These are phyloP conservation scores for Leccinum aurantiacum DNA, from an alignment of 768 basidiomycete genomes.

Conservation along the genomic window DNA sequence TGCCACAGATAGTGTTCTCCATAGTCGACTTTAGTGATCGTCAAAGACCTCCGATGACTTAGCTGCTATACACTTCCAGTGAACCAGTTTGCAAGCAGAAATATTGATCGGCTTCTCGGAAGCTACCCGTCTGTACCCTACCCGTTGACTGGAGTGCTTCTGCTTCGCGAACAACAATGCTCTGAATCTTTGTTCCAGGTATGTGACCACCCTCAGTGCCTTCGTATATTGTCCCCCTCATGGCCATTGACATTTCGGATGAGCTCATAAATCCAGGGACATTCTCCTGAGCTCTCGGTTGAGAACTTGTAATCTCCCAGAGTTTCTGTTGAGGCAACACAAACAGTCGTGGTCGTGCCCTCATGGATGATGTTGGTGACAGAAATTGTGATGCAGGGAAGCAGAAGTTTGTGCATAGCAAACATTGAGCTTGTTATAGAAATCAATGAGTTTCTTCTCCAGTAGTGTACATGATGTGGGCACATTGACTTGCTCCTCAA, in stretches of 20 bases:
- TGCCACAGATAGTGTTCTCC: neutral
- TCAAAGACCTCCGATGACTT: slow-evolving; percentile 6
- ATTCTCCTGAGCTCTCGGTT: neutral
- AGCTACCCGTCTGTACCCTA: slow-evolving; percentile 19
- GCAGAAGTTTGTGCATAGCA: slow-evolving; percentile 3
- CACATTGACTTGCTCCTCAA: neutral
- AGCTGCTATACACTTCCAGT: neutral
- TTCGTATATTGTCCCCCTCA: no score
- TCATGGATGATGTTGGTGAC: neutral
- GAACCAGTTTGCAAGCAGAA: neutral
- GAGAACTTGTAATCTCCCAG: slow-evolving; percentile 2
- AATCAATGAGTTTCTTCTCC: neutral
- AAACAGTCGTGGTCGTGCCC: neutral
- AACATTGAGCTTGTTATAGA: neutral
- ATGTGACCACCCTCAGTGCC: no score
- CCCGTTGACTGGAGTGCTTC: neutral
- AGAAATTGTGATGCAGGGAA: slow-evolving; percentile 15
- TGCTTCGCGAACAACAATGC: slow-evolving; percentile 8
- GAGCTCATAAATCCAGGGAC: neutral
- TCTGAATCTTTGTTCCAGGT: no score
- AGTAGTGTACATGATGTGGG: neutral
- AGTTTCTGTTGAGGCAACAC: neutral
- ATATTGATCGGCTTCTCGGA: neutral
- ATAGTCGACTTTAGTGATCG: neutral
- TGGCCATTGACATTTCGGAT: no score